A percentile compares a stretch with the other conserved stretches of the same genome.
Conservation (phyloP, 805 yeast genomes). For the Yarrowia sp. region DNA sequence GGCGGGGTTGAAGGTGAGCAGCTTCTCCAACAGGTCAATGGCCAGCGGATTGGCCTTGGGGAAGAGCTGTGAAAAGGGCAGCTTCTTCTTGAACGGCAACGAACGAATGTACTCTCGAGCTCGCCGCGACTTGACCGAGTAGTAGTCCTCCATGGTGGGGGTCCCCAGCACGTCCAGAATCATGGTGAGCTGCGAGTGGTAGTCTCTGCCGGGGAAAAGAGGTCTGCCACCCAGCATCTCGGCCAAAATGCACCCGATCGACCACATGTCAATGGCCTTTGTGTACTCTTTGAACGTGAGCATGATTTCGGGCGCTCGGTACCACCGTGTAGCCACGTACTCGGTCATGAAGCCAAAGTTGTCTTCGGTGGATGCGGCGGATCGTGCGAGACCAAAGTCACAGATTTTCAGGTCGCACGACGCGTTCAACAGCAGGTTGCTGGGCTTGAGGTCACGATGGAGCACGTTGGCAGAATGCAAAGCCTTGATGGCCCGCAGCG, state of each 20-base stretch:
- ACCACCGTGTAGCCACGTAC: slow-evolving; percentile 97
- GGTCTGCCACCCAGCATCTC: slow-evolving; percentile 86
- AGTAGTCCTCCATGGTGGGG: slow-evolving; percentile 74
- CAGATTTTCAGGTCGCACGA: slow-evolving; percentile 93
- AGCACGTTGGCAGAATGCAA: slow-evolving; percentile 91
- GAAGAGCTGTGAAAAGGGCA: slow-evolving; percentile 50
- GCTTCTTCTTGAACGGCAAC: slow-evolving; percentile 66
- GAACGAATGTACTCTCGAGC: slow-evolving; percentile 86
- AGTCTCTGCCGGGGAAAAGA: slow-evolving; percentile 89
- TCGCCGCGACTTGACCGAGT: slow-evolving; percentile 54
- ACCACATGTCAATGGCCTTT: slow-evolving; percentile 94
- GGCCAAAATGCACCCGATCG: slow-evolving; percentile 92
- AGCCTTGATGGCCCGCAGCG: slow-evolving; percentile 82
- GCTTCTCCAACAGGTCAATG: slow-evolving; percentile 60
- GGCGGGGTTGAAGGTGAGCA: slow-evolving; percentile 79
- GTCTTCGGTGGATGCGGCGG: slow-evolving; percentile 55
- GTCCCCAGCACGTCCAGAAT: slow-evolving; percentile 86
- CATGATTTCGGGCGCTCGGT: slow-evolving; percentile 97
- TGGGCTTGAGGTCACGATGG: slow-evolving; percentile 90
- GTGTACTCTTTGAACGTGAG: slow-evolving; percentile 89
- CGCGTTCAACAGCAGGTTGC: slow-evolving; percentile 78
- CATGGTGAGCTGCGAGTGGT: slow-evolving; percentile 82
- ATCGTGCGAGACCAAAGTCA: slow-evolving; percentile 86
- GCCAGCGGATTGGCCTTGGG: slow-evolving; percentile 57
- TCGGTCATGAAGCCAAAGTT: slow-evolving; percentile 87